phyloP scores from a whole-genome alignment of 2,329 filamentous ascomycete genomes.

The Arthroderma sp. region DNA sequence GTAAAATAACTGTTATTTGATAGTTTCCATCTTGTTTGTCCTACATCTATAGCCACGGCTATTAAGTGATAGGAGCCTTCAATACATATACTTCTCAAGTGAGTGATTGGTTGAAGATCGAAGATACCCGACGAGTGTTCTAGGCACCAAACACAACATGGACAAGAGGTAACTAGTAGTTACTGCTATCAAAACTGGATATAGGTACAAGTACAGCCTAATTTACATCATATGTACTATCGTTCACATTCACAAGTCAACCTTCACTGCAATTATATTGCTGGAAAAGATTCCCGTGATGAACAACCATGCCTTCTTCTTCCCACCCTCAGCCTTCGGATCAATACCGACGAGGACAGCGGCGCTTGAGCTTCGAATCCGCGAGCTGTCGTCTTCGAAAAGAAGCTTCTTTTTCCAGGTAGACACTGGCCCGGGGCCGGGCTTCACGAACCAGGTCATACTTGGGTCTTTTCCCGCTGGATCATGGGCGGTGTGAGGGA shows the following conservation, averaged over 20 bases:
- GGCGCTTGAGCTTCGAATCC: neutral
- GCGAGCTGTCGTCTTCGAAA: neutral
- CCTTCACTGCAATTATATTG: neutral
- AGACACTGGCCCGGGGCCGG: neutral
- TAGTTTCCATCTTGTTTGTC: too few species aligned
- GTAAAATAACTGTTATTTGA: too few species aligned
- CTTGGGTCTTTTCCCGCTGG: neutral
- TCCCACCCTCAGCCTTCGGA: neutral
- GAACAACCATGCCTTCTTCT: neutral
- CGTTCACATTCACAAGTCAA: neutral
- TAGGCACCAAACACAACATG: too few species aligned
- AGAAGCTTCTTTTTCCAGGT: neutral
- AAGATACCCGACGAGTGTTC: too few species aligned
- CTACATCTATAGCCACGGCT: too few species aligned
- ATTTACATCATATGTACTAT: too few species aligned
- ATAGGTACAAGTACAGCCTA: too few species aligned
- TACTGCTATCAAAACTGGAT: too few species aligned
- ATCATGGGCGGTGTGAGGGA: slow-evolving; percentile 16
- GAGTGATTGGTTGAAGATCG: too few species aligned
- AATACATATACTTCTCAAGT: too few species aligned
- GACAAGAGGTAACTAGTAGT: too few species aligned
- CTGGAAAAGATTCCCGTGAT: neutral
- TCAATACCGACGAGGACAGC: neutral
- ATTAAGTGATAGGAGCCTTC: too few species aligned
- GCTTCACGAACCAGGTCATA: neutral